Evolutionary conservation across 768 basidiomycete species (phyloP).

Genomic region (Mycena vitilis): DNA sequence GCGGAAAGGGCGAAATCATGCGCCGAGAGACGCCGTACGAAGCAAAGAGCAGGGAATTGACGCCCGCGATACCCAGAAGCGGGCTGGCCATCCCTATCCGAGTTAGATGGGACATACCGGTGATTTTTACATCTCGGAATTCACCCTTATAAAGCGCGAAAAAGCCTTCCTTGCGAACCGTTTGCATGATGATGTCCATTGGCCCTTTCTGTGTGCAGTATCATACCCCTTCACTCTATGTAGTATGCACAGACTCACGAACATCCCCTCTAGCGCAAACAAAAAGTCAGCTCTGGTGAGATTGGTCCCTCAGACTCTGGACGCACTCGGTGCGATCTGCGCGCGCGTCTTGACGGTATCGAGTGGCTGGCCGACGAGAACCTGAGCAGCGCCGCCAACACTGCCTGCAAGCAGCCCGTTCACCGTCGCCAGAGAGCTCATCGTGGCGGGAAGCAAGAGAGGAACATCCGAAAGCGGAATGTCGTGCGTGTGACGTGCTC

Average conservation of each 20-base stretch:
- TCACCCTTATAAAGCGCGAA: slow-evolving; percentile 95
- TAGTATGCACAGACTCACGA: slow-evolving; percentile 65
- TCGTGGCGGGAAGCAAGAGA: background rate
- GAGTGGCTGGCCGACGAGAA: slow-evolving; percentile 92
- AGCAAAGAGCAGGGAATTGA: slow-evolving; percentile 95
- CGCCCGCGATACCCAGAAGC: slow-evolving; percentile 91
- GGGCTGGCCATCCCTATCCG: slow-evolving; percentile 88
- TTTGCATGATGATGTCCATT: slow-evolving; percentile 88
- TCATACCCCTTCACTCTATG: no score
- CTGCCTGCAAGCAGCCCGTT: slow-evolving; percentile 92
- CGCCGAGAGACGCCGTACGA: slow-evolving; percentile 87
- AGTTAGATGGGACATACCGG: background rate
- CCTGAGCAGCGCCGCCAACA: slow-evolving; percentile 93
- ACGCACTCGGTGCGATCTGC: slow-evolving; percentile 85
- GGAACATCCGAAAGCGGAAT: background rate
- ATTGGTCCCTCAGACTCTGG: slow-evolving; percentile 25
- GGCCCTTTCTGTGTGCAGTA: slow-evolving; percentile 80
- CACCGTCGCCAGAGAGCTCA: slow-evolving; percentile 61
- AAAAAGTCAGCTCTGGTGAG: no score
- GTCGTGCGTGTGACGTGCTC: slow-evolving; percentile 19
- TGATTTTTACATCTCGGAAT: slow-evolving; percentile 1
- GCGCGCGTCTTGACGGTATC: slow-evolving; percentile 92
- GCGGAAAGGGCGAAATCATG: slow-evolving; percentile 88
- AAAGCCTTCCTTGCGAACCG: slow-evolving; percentile 88
- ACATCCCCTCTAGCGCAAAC: slow-evolving; percentile 77